Evolutionary conservation across 345 rosid species (phyloP).

Genomic region (Melaleuca alternifolia): DNA sequence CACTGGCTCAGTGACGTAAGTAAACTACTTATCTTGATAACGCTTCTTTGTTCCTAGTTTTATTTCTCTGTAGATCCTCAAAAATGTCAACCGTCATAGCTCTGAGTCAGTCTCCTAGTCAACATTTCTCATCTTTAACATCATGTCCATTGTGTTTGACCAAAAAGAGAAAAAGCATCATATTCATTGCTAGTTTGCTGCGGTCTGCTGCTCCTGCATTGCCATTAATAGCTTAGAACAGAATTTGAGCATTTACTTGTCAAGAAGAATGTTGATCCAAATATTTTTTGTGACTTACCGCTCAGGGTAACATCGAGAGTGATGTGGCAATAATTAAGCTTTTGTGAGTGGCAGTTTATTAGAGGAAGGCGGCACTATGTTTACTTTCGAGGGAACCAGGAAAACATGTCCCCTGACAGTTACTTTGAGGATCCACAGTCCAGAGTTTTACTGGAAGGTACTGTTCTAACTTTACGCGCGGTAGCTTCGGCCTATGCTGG

Average conservation of each 20-base stretch:
- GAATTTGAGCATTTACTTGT: not conserved
- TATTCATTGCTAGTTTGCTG: not conserved
- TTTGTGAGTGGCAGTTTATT: slow-evolving; percentile 27
- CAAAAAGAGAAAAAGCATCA: not conserved
- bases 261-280: not conserved
- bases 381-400: slow-evolving; percentile 48
- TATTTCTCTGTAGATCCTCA: not conserved
- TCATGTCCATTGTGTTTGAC: not conserved
- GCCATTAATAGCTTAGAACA: not conserved
- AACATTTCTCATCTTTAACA: not conserved
- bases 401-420: slow-evolving; percentile 32
- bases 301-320: not conserved
- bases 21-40: not conserved
- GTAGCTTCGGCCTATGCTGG: not conserved
- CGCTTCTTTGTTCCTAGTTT: not conserved
- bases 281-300: not conserved
- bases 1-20: slow-evolving; percentile 68
- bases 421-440: slow-evolving; percentile 58
- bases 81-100: not conserved
- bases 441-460: slow-evolving; percentile 95
- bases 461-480: not conserved
- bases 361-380: slow-evolving; percentile 89
- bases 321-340: not conserved
- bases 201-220: not conserved
- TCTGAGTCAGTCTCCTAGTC: not conserved